Evolutionary conservation across 2,329 filamentous ascomycete species (phyloP).

Genomic region (Albophoma yamanashiensis): DNA sequence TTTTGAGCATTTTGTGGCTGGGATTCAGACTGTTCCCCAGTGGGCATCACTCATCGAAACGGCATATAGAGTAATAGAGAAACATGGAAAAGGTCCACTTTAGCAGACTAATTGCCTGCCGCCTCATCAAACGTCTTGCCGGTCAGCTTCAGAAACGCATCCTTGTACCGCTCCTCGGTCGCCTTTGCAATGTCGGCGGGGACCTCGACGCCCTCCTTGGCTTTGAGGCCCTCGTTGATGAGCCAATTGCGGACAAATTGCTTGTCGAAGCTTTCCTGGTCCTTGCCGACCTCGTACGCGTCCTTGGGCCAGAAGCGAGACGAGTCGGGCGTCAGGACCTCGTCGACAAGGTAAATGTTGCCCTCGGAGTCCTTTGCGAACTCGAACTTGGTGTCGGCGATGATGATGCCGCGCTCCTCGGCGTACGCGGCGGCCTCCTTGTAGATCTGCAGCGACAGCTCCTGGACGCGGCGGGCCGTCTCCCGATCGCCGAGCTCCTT

Average conservation of each 20-base stretch:
- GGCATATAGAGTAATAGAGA: neutral
- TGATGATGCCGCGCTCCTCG: slow-evolving; percentile 23
- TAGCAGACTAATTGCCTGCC: neutral
- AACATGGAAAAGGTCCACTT: neutral
- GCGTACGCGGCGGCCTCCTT: slow-evolving; percentile 50
- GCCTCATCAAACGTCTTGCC: slow-evolving; percentile 34
- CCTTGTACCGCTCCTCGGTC: slow-evolving; percentile 9
- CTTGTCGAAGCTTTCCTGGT: slow-evolving; percentile 85
- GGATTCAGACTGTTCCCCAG: neutral
- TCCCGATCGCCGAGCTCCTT: slow-evolving; percentile 25
- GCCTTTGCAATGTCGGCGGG: slow-evolving; percentile 41
- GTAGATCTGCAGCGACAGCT: slow-evolving; percentile 21
- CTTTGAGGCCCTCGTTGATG: slow-evolving; percentile 49
- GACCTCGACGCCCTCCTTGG: slow-evolving; percentile 41
- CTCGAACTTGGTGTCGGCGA: slow-evolving; percentile 36
- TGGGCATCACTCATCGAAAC: neutral
- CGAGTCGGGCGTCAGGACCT: slow-evolving; percentile 75
- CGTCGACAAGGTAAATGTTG: slow-evolving; percentile 47
- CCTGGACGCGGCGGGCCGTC: slow-evolving; percentile 17
- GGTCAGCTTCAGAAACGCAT: slow-evolving; percentile 41
- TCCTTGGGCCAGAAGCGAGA: slow-evolving; percentile 80
- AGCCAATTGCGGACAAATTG: slow-evolving; percentile 78
- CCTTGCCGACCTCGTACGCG: slow-evolving; percentile 50
- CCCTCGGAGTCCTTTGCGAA: slow-evolving; percentile 41
- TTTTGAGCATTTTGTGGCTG: neutral